Evolutionary conservation across 805 yeast species (phyloP).

Genomic region (Komagataella populi): DNA sequence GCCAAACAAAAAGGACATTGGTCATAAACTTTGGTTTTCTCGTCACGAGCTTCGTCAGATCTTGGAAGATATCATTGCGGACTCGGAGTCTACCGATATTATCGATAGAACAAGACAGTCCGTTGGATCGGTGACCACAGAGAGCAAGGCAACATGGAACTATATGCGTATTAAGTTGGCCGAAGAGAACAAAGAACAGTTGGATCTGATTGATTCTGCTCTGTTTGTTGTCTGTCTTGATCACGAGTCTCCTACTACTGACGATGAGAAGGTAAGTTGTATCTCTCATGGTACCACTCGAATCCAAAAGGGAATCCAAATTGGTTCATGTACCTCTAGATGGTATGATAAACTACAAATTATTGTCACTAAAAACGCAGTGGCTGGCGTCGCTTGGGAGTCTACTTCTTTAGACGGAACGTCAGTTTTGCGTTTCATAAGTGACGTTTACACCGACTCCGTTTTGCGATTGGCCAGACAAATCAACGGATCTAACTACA

Average conservation of each 20-base stretch:
- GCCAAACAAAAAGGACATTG: constrained; percentile 10
- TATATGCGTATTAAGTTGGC: constrained; percentile 27
- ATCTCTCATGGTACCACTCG: constrained; percentile 38
- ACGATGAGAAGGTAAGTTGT: constrained; percentile 32
- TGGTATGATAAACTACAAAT: constrained; percentile 49
- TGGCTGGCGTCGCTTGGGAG: constrained; percentile 49
- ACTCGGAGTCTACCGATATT: constrained; percentile 19
- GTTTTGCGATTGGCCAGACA: constrained; percentile 42
- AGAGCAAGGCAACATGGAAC: constrained; percentile 34
- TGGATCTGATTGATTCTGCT: constrained; percentile 31
- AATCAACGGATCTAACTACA: constrained; percentile 42
- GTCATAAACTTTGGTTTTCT: constrained; percentile 33
- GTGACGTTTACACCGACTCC: constrained; percentile 46
- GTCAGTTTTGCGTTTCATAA: constrained; percentile 38
- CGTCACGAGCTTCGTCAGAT: constrained; percentile 35
- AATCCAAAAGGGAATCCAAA: constrained; percentile 32
- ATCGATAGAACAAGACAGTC: constrained; percentile 28
- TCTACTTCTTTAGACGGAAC: constrained; percentile 45
- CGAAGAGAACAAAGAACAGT: constrained; percentile 20
- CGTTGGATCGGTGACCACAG: constrained; percentile 42
- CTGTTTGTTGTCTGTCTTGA: constrained; percentile 40
- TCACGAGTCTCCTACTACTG: constrained; percentile 28
- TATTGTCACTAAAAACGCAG: constrained; percentile 38
- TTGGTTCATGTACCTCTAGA: constrained; percentile 43
- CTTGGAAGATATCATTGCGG: constrained; percentile 27